Evolutionary conservation across 352 stramenopile species (phyloP).

Genomic region (Halophytophthora batemanensis): DNA sequence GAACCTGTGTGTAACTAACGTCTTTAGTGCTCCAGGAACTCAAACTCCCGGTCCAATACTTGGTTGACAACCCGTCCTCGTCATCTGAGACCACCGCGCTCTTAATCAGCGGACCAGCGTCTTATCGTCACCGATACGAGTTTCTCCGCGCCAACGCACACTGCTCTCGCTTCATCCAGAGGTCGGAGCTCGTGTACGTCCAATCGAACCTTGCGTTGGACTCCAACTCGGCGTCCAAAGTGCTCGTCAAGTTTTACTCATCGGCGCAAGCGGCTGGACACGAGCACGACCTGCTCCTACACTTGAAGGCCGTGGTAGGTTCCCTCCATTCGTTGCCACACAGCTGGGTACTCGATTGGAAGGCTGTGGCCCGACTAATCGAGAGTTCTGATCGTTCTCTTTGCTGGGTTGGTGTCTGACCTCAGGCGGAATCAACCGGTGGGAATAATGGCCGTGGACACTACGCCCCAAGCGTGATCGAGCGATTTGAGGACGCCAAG

Average conservation of each 20-base stretch:
- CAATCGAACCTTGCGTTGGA: conserved; percentile 60
- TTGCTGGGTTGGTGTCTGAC: neutral
- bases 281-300: conserved; percentile 37
- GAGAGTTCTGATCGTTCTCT: too few species aligned
- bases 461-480: conserved; percentile 20
- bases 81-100: conserved; percentile 43
- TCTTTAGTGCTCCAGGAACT: conserved; percentile 35
- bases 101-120: conserved; percentile 54
- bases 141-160: conserved; percentile 38
- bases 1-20: neutral
- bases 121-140: conserved; percentile 68
- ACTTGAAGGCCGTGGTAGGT: conserved; percentile 40
- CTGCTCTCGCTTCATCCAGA: conserved; percentile 31
- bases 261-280: conserved; percentile 26
- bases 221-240: conserved; percentile 45
- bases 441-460: conserved; percentile 16
- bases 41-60: conserved; percentile 67
- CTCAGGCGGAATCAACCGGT: neutral
- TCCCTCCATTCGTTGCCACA: too few species aligned
- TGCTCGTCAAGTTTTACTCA: conserved; percentile 65
- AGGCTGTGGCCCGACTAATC: too few species aligned
- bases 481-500: conserved; percentile 57
- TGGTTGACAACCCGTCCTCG: conserved; percentile 59
- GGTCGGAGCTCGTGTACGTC: conserved; percentile 33
- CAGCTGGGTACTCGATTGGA: too few species aligned